Percentiles rank a stretch among this genome's conserved stretches.
These are phyloP conservation scores for Halophytophthora batemanensis DNA, from an alignment of 352 stramenopile genomes.

Conservation along the genomic window DNA sequence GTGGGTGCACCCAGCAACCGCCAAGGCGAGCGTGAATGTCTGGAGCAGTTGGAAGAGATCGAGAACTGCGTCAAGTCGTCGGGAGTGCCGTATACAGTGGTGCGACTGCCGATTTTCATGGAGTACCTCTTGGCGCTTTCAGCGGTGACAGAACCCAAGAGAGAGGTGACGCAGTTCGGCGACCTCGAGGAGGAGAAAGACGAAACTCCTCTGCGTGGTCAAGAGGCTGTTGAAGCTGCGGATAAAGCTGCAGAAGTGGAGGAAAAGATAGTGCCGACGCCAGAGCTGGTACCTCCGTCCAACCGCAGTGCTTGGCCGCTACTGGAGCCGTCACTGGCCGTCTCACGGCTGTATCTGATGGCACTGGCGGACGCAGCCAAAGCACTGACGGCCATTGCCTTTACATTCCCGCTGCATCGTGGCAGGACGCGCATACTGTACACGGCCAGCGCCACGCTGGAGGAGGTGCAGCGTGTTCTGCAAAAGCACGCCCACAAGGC, in stretches of 20 bases:
- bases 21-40: slow-evolving; percentile 23
- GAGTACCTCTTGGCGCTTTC: slow-evolving; percentile 73
- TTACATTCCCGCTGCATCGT: slow-evolving; percentile 57
- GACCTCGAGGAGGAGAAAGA: slow-evolving; percentile 33
- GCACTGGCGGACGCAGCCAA: slow-evolving; percentile 54
- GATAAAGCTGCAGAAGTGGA: slow-evolving; percentile 5
- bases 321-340: slow-evolving; percentile 37
- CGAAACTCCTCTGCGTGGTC: slow-evolving; percentile 4
- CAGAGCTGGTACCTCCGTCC: slow-evolving; percentile 5
- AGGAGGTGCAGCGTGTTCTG: slow-evolving; percentile 39
- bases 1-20: slow-evolving; percentile 30
- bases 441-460: slow-evolving; percentile 40
- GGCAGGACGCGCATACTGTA: slow-evolving; percentile 42
- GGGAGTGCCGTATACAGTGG: slow-evolving; percentile 52
- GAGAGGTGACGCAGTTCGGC: slow-evolving; percentile 8
- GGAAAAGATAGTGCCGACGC: not conserved
- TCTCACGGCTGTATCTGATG: slow-evolving; percentile 50
- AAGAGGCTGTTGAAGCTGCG: slow-evolving; percentile 12
- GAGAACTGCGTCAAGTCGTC: slow-evolving; percentile 59
- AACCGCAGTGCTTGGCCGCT: slow-evolving; percentile 39
- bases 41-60: slow-evolving; percentile 63
- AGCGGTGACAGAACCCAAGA: slow-evolving; percentile 13
- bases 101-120: slow-evolving; percentile 74
- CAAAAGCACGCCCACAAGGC: slow-evolving; percentile 36
- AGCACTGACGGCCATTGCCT: slow-evolving; percentile 40